A percentile compares a stretch with the other conserved stretches of the same genome.
Conservation (phyloP, 1,139 yeast species). For the Nakaseomyces delphensis region DNA sequence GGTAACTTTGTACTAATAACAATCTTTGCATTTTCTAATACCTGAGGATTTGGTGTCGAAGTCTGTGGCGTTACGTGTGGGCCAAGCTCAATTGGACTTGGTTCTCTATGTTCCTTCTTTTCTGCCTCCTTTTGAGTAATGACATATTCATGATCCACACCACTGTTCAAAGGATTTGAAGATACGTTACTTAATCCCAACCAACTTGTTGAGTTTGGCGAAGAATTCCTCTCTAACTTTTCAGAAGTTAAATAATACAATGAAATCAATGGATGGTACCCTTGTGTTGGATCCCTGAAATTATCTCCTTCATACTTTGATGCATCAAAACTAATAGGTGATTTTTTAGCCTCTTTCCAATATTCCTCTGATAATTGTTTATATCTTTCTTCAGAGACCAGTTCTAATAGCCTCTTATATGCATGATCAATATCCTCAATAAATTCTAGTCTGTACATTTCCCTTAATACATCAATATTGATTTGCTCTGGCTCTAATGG, state of each 20-base stretch:
- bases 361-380: conserved; percentile 32
- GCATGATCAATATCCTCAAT: conserved; percentile 56
- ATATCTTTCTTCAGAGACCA: conserved; percentile 61
- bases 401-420: conserved; percentile 44
- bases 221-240: conserved; percentile 36
- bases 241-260: conserved; percentile 79
- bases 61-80: neutral
- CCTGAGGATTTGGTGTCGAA: neutral
- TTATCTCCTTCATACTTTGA: conserved; percentile 9
- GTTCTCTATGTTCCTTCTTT: neutral
- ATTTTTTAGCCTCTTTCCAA: conserved; percentile 13
- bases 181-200: neutral
- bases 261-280: conserved; percentile 81
- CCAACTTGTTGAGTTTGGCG: conserved; percentile 13
- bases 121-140: neutral
- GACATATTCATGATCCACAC: conserved; percentile 3
- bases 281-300: conserved; percentile 73
- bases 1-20: neutral
- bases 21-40: neutral
- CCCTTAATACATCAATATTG: conserved; percentile 57
- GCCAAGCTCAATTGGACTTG: neutral
- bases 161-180: conserved; percentile 1
- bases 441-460: conserved; percentile 74
- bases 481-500: conserved; percentile 60
- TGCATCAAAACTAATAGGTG: neutral